Conservation (phyloP, 768 basidiomycete genomes). For the Sutorius australiensis region DNA sequence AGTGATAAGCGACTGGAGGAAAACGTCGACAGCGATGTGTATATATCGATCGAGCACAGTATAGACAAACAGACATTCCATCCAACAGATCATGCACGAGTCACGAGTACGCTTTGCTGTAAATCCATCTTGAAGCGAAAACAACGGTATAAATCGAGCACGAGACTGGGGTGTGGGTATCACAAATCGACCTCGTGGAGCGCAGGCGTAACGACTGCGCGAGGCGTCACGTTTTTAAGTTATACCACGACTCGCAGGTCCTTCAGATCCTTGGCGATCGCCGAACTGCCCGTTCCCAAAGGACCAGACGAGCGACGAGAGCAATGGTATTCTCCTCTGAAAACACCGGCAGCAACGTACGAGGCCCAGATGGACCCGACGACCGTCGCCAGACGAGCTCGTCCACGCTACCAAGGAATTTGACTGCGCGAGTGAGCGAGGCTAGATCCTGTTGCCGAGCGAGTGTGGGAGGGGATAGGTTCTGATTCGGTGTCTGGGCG, state of each 20-base stretch:
- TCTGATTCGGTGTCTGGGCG: not conserved
- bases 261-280: slow-evolving; percentile 16
- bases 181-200: not conserved
- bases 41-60: not conserved
- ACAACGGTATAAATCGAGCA: not conserved
- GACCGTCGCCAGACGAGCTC: slow-evolving; percentile 29
- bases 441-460: slow-evolving; percentile 14
- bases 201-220: no score
- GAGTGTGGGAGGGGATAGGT: not conserved
- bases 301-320: slow-evolving; percentile 22
- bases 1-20: not conserved
- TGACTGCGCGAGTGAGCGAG: slow-evolving; percentile 22
- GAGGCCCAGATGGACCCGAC: slow-evolving; percentile 5
- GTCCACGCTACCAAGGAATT: slow-evolving; percentile 25
- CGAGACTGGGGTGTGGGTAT: not conserved
- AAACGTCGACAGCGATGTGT: no score
- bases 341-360: slow-evolving; percentile 12
- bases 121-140: not conserved
- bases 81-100: not conserved
- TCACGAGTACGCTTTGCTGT: not conserved
- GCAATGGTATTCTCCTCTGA: slow-evolving; percentile 26
- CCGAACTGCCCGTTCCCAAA: slow-evolving; percentile 30
- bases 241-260: not conserved
- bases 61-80: not conserved
- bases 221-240: not conserved